phyloP scores from a whole-genome alignment of 2,329 filamentous ascomycete genomes.

The Phialemoniopsis sp. region DNA sequence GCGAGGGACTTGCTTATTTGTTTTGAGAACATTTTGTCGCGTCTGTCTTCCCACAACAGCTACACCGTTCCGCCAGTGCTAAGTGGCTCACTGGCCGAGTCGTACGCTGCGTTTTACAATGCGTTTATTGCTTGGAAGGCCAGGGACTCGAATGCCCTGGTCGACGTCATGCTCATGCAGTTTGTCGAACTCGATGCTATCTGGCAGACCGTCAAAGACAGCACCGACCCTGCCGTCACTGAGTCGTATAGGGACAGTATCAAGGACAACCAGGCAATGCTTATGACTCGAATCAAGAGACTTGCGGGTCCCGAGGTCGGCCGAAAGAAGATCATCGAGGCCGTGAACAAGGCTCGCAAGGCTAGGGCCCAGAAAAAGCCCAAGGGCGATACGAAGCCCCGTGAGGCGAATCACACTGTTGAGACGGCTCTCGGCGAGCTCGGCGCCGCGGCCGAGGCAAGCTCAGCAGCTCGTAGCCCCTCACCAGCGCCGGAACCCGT shows the following conservation, averaged over 20 bases:
- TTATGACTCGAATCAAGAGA: conserved; percentile 76
- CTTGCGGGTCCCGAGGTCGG: conserved; percentile 69
- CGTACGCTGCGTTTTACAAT: conserved; percentile 70
- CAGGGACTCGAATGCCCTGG: conserved; percentile 70
- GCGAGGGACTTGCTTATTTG: conserved; percentile 71
- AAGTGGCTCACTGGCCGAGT: conserved; percentile 59
- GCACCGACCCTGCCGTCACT: conserved; percentile 67
- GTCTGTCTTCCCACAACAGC: conserved; percentile 61
- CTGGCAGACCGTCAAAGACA: conserved; percentile 77
- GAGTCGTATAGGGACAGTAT: conserved; percentile 78
- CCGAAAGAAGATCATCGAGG: conserved; percentile 69
- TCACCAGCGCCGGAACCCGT: conserved; percentile 15
- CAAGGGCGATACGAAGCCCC: conserved; percentile 65
- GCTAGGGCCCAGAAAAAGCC: conserved; percentile 61
- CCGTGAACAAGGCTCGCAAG: conserved; percentile 68
- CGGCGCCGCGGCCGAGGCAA: conserved; percentile 27
- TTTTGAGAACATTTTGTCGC: conserved; percentile 71
- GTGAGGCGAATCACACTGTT: conserved; percentile 51
- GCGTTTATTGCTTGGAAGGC: conserved; percentile 84
- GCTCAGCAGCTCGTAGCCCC: conserved; percentile 1
- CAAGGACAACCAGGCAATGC: conserved; percentile 73
- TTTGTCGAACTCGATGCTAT: conserved; percentile 83
- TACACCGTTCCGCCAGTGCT: conserved; percentile 62
- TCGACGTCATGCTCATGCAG: conserved; percentile 82
- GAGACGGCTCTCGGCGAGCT: conserved; percentile 33